These are phyloP conservation scores for Aspergillus nomiae DNA, from an alignment of 2,329 filamentous ascomycete genomes.

Conservation along the genomic window DNA sequence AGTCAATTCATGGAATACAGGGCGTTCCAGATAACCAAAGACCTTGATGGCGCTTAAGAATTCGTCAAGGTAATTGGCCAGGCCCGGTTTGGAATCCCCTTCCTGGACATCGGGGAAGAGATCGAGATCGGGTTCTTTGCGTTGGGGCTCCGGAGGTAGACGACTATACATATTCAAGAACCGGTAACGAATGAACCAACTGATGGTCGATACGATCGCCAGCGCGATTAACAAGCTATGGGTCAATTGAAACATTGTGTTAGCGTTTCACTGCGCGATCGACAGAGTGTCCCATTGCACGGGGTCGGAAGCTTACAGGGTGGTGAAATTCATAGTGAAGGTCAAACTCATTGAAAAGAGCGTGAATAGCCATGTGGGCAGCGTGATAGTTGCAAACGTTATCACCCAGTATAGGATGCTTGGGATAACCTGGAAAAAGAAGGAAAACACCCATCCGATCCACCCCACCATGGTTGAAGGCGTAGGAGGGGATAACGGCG, in stretches of 20 bases:
- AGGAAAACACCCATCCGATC: slow-evolving; percentile 52
- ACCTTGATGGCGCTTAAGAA: slow-evolving; percentile 99
- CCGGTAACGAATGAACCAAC: slow-evolving; percentile 92
- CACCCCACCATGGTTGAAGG: slow-evolving; percentile 46
- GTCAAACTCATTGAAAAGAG: slow-evolving; percentile 91
- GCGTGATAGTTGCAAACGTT: slow-evolving; percentile 81
- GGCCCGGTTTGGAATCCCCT: slow-evolving; percentile 81
- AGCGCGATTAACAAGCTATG: slow-evolving; percentile 73
- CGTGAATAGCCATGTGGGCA: slow-evolving; percentile 86
- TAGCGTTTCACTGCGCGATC: neutral
- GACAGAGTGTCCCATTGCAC: neutral
- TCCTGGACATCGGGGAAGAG: slow-evolving; percentile 93
- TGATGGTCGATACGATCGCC: slow-evolving; percentile 77
- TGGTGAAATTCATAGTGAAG: slow-evolving; percentile 98
- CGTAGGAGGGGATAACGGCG: slow-evolving; percentile 31
- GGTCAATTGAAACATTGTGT: slow-evolving; percentile 8
- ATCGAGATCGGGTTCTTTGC: slow-evolving; percentile 94
- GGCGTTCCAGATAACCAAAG: slow-evolving; percentile 93
- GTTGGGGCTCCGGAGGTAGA: slow-evolving; percentile 88
- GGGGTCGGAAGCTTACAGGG: slow-evolving; percentile 62
- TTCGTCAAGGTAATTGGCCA: slow-evolving; percentile 96
- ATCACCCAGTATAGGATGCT: slow-evolving; percentile 74
- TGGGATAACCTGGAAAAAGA: slow-evolving; percentile 57
- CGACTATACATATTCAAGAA: slow-evolving; percentile 97
- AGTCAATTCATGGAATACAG: slow-evolving; percentile 96